These are phyloP conservation scores for Cystobasidiopsis lactophilus DNA, from an alignment of 768 basidiomycete genomes.

Conservation along the genomic window DNA sequence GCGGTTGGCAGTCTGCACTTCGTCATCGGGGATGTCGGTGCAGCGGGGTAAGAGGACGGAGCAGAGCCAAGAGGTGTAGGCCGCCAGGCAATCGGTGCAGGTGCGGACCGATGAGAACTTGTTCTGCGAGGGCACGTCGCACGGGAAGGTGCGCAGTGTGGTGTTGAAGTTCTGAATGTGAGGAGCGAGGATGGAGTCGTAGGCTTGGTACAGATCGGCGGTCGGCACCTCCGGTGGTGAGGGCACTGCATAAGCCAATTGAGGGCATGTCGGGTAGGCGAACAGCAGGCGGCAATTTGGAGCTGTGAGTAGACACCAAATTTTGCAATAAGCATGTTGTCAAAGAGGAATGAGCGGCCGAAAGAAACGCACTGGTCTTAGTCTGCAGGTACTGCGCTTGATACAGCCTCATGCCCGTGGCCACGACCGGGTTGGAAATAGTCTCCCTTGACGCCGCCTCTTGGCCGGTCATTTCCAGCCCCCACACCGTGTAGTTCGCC, in stretches of 20 bases:
- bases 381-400: slow-evolving; percentile 51
- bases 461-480: slow-evolving; percentile 27
- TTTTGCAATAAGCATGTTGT: background rate
- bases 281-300: slow-evolving; percentile 28
- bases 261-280: slow-evolving; percentile 1
- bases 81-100: slow-evolving; percentile 49
- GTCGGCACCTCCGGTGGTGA: slow-evolving; percentile 54
- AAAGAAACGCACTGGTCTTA: slow-evolving; percentile 44
- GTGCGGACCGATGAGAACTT: slow-evolving; percentile 51
- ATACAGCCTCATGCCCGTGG: slow-evolving; percentile 34
- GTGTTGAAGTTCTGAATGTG: slow-evolving; percentile 53
- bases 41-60: slow-evolving; percentile 51
- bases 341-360: background rate
- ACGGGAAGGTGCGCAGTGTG: slow-evolving; percentile 47
- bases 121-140: slow-evolving; percentile 28
- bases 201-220: slow-evolving; percentile 37
- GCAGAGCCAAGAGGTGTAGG: slow-evolving; percentile 62
- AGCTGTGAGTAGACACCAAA: too few relatives aligned
- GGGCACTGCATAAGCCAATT: slow-evolving; percentile 31
- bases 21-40: slow-evolving; percentile 29
- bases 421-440: background rate
- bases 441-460: background rate
- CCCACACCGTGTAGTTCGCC: slow-evolving; percentile 62
- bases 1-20: background rate
- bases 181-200: slow-evolving; percentile 12